Evolutionary conservation across 177 flowering plant genomes (phyloP), one percentile per base, ranked within the genome.

Genomic region (Tripterygium wilfordii): DNA sequence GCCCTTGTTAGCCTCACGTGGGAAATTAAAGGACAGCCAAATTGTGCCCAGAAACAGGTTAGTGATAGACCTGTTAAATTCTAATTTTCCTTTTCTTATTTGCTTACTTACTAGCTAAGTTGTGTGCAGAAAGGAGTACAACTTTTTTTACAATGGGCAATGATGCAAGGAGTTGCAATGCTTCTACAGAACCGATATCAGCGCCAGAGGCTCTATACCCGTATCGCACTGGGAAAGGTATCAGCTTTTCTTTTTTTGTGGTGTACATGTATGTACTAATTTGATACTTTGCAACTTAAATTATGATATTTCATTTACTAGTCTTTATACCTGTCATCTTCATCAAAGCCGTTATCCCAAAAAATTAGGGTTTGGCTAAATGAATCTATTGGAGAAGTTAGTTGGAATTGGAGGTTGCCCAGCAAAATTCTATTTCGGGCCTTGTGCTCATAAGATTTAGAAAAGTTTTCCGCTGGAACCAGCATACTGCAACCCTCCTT

Each of bases 151-250:
- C 66, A 69, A 44, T 92, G 96, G 98, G 97, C 98, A 41, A 82
- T 89, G 62, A 77, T 92, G 96, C 98, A 92, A 86, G 98, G 96
- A 58, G 68, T 92, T 53, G 96, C 96, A 31, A 92, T 92, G 98
- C 84, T 92, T 62, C 72, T 92, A 5, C 98, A 92, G 56, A 92
- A 92, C 49, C 74, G 95, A 73, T 92, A 92, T 65, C 98, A 92
- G 43, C 81, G 98, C 25, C 98, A 84, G 58, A 80, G 98, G 56
- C 72, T 92, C 10, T 92, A 89, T 62, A 92, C 98, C 50, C 98
- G 98, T 36, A 92, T 92, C 69, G 98, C 98, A 8, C 49, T 92
- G 62, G 98, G 98, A 61, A 92, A 92, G 96, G 98, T 89, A 37
- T 20, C 19, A 5, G 24, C 29, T n/a, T 8, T 16, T 23, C 18